A percentile compares a stretch with the other conserved stretches of the same genome.
Conservation (phyloP, 495 filamentous ascomycete species). For the Podospora anserina region DNA sequence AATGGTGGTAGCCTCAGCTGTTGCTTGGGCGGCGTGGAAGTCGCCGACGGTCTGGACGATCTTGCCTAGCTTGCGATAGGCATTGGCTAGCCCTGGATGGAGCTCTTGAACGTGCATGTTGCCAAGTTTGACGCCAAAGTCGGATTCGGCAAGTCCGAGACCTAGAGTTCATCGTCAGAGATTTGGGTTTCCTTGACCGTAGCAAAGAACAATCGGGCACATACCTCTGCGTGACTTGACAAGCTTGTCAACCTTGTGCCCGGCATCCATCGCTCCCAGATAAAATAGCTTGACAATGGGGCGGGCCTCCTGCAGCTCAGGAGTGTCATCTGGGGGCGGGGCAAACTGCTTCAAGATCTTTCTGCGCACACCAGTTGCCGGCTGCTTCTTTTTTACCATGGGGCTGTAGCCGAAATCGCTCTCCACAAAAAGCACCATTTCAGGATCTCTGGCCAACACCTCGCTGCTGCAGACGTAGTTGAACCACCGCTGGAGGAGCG, state of each 20-base stretch:
- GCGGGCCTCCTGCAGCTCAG: constrained; percentile 83
- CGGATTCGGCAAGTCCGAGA: constrained; percentile 86
- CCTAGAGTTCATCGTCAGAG: constrained; percentile 46
- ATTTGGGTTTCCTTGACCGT: background rate
- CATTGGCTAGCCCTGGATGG: constrained; percentile 79
- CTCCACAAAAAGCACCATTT: constrained; percentile 95
- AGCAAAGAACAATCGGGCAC: constrained; percentile 15
- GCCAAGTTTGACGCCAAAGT: constrained; percentile 85
- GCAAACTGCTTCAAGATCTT: constrained; percentile 98
- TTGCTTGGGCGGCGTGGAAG: constrained; percentile 95
- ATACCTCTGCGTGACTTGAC: constrained; percentile 90
- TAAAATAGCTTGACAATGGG: constrained; percentile 96
- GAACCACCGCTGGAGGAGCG: constrained; percentile 88
- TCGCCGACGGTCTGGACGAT: constrained; percentile 90
- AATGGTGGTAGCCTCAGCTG: constrained; percentile 91
- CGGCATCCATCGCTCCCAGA: constrained; percentile 87
- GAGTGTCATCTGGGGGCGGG: constrained; percentile 94
- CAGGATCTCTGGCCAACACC: constrained; percentile 88
- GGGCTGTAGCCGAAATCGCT: constrained; percentile 98
- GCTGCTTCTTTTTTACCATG: constrained; percentile 91
- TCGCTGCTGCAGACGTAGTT: constrained; percentile 90
- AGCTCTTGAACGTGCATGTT: constrained; percentile 84
- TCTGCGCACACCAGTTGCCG: constrained; percentile 89
- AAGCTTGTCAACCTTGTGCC: constrained; percentile 90
- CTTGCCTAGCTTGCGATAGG: constrained; percentile 93